These are phyloP conservation scores for Ziziphus jujuba DNA, from an alignment of 306 rosid genomes.

Conservation along the genomic window DNA sequence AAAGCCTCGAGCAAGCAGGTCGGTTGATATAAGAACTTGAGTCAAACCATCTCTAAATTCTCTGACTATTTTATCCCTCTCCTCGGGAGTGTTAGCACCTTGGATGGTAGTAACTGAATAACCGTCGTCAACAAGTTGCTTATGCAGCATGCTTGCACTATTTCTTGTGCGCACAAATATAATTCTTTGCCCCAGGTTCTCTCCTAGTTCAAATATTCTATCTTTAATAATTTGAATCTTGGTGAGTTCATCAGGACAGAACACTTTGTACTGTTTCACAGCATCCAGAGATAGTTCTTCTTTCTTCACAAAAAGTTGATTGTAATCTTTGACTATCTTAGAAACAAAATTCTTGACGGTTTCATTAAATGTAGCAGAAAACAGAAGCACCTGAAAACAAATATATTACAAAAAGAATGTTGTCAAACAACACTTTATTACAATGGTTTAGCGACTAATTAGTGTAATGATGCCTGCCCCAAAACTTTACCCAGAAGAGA, in stretches of 20 bases:
- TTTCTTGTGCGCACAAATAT: slow-evolving; percentile 72
- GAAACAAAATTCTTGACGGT: slow-evolving; percentile 67
- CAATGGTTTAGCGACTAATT: not conserved
- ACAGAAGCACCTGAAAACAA: slow-evolving; percentile 68
- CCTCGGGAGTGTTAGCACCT: slow-evolving; percentile 59
- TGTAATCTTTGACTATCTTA: slow-evolving; percentile 58
- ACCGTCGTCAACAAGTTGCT: slow-evolving; percentile 56
- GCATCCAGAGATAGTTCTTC: slow-evolving; percentile 78
- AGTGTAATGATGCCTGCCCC: too few species aligned
- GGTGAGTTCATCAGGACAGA: slow-evolving; percentile 59
- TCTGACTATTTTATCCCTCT: slow-evolving; percentile 76
- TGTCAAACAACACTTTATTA: not conserved
- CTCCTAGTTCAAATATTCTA: slow-evolving; percentile 78
- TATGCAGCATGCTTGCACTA: slow-evolving; percentile 64
- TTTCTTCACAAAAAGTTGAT: slow-evolving; percentile 80
- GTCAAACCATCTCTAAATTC: slow-evolving; percentile 85
- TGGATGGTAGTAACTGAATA: slow-evolving; percentile 72
- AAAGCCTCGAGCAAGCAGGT: slow-evolving; percentile 80
- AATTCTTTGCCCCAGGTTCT: slow-evolving; percentile 84
- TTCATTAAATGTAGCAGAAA: slow-evolving; percentile 95
- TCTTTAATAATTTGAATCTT: slow-evolving; percentile 62
- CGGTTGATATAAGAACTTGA: slow-evolving; percentile 81
- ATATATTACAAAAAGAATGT: not conserved
- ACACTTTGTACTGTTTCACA: slow-evolving; percentile 83
- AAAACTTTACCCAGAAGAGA: not conserved